Evolutionary conservation across 345 rosid species (phyloP).

Genomic region (Alliaria petiolata): DNA sequence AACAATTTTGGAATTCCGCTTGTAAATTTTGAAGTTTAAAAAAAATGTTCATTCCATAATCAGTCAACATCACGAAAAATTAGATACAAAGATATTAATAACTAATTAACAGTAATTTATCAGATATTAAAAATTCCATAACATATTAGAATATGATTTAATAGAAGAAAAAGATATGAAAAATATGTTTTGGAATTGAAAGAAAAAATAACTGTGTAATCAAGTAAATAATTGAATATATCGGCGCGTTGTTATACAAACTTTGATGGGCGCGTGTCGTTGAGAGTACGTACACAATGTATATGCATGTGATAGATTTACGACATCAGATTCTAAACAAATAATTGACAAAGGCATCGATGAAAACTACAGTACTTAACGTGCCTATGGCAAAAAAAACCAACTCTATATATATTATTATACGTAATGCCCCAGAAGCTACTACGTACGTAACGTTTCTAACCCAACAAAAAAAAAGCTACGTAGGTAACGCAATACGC

Average conservation of each 20-base stretch:
- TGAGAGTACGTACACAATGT: not conserved
- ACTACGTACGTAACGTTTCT: too few species aligned
- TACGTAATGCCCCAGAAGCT: not conserved
- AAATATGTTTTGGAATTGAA: not conserved
- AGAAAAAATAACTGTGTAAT: too few species aligned
- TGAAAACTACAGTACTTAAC: constrained; percentile 18
- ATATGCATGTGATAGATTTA: not conserved
- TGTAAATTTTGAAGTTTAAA: not conserved
- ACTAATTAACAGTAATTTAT: not conserved
- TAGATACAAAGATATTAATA: not conserved
- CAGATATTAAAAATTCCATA: not conserved
- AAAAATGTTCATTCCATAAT: too few species aligned
- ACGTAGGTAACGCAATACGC: not conserved
- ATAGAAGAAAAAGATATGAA: not conserved
- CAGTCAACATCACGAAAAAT: too few species aligned
- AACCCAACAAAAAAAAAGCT: too few species aligned
- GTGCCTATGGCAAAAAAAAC: constrained; percentile 9
- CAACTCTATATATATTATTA: not conserved
- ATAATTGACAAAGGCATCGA: constrained; percentile 1
- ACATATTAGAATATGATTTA: not conserved
- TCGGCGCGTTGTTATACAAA: not conserved
- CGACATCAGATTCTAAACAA: not conserved
- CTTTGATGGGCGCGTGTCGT: not conserved
- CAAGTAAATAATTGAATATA: not conserved
- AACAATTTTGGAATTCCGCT: not conserved